Conservation (phyloP, 1,284 basidiomycete species). For the Phylloporus sp. region DNA sequence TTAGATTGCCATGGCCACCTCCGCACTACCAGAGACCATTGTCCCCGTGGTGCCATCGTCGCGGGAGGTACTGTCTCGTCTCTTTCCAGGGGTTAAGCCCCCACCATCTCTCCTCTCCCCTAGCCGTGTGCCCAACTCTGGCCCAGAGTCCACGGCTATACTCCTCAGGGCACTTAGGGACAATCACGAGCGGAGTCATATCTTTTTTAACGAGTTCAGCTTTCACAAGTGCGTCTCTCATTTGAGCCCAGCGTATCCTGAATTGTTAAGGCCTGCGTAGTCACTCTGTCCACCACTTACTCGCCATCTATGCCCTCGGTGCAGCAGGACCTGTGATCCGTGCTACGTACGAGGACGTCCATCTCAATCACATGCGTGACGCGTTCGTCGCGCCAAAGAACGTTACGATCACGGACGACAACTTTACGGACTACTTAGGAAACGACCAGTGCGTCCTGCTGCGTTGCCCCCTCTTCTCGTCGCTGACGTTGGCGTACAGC, state of each 20-base stretch:
- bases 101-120: conserved; percentile 43
- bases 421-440: conserved; percentile 47
- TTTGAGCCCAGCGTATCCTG: background rate
- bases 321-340: conserved; percentile 41
- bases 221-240: conserved; percentile 56
- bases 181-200: conserved; percentile 61
- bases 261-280: conserved; percentile 27
- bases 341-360: conserved; percentile 41
- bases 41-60: conserved; percentile 25
- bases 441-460: conserved; percentile 40
- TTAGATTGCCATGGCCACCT: conserved; percentile 27
- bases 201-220: conserved; percentile 62
- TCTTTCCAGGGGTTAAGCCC: conserved; percentile 46
- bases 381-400: conserved; percentile 41
- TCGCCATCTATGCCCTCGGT: conserved; percentile 48
- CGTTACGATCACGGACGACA: conserved; percentile 42
- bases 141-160: conserved; percentile 48
- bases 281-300: conserved; percentile 45
- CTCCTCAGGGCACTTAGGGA: conserved; percentile 53
- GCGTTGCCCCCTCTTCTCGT: background rate
- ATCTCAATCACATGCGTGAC: conserved; percentile 39
- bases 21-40: conserved; percentile 26
- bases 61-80: conserved; percentile 22
- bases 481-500: conserved; percentile 21
- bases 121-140: conserved; percentile 50